These are phyloP conservation scores for Fusarium metavorans DNA, from an alignment of 2,329 filamentous ascomycete species.

Conservation along the genomic window DNA sequence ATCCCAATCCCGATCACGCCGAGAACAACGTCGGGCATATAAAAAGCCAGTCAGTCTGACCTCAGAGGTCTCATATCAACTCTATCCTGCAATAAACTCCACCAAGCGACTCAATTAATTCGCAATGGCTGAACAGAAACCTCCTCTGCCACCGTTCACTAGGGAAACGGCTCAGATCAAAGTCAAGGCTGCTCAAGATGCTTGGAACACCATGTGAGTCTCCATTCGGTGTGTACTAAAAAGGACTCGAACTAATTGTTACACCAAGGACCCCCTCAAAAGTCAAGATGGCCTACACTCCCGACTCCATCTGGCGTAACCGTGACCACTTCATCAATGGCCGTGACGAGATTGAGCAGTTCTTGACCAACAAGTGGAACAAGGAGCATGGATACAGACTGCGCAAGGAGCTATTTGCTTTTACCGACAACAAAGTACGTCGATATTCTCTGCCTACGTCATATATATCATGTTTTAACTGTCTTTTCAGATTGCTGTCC, in stretches of 20 bases:
- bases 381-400: conserved; percentile 78
- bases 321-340: conserved; percentile 77
- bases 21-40: background rate
- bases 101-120: background rate
- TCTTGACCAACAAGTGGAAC: conserved; percentile 80
- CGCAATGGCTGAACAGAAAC: conserved; percentile 35
- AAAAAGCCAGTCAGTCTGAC: background rate
- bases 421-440: conserved; percentile 71
- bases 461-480: background rate
- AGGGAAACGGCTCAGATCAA: conserved; percentile 77
- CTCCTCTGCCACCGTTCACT: conserved; percentile 79
- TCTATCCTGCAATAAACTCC: background rate
- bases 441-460: background rate
- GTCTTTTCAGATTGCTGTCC: conserved; percentile 76
- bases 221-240: background rate
- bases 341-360: conserved; percentile 73
- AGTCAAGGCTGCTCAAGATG: conserved; percentile 85
- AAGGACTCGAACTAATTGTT: background rate
- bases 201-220: conserved; percentile 81
- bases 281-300: conserved; percentile 80
- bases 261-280: conserved; percentile 68
- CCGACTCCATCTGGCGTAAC: conserved; percentile 85
- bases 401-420: conserved; percentile 87
- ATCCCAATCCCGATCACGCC: background rate
- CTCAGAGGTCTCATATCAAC: background rate